A percentile compares a stretch with the other conserved stretches of the same genome.
Evolutionary conservation across 495 filamentous ascomycete genomes (phyloP).

Genomic region (Aspergillus asperescens): DNA sequence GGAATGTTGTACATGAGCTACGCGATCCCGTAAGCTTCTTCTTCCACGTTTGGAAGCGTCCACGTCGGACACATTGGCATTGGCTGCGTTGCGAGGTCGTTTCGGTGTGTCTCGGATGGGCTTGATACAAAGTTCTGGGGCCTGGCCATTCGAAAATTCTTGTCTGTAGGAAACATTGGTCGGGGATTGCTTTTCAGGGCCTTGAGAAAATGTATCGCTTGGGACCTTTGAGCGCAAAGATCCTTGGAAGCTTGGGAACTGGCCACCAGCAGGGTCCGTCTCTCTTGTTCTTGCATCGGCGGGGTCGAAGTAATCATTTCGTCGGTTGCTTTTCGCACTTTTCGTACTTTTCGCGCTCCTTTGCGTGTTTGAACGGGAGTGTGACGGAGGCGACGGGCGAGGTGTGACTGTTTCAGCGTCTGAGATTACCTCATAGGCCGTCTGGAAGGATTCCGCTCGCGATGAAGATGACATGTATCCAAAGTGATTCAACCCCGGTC

Average conservation of each 20-base stretch:
- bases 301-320: background rate
- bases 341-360: slow-evolving; percentile 15
- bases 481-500: slow-evolving; percentile 35
- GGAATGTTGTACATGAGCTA: slow-evolving; percentile 24
- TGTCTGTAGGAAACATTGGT: background rate
- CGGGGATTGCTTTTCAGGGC: background rate
- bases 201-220: background rate
- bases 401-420: slow-evolving; percentile 57
- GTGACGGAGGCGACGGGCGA: slow-evolving; percentile 32
- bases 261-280: background rate
- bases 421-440: slow-evolving; percentile 59
- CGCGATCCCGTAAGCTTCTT: slow-evolving; percentile 33
- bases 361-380: slow-evolving; percentile 29
- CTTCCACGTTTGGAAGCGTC: slow-evolving; percentile 29
- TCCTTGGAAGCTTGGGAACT: background rate
- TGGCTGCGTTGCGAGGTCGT: slow-evolving; percentile 9
- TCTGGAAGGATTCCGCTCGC: slow-evolving; percentile 67
- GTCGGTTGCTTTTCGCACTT: slow-evolving; percentile 3
- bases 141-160: background rate
- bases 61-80: slow-evolving; percentile 18
- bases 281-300: slow-evolving; percentile 1
- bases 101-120: slow-evolving; percentile 2
- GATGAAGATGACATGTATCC: slow-evolving; percentile 41
- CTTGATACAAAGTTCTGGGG: background rate
- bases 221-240: background rate